phyloP scores from a whole-genome alignment of 2,329 filamentous ascomycete species.

The Aspergillus flavus region DNA sequence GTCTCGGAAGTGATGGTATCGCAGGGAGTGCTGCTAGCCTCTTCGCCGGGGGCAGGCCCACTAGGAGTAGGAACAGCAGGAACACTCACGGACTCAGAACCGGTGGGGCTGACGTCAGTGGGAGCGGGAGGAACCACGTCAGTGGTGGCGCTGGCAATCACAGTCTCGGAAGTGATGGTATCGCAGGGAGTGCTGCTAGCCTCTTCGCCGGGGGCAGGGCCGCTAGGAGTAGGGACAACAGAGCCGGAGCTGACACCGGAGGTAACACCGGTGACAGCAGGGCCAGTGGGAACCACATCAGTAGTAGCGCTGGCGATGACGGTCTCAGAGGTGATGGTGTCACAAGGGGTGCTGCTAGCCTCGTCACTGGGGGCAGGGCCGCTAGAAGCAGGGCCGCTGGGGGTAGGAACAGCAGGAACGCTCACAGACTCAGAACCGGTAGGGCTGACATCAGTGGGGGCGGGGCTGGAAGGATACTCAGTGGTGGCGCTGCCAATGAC shows the following conservation, averaged over 20 bases:
- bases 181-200: constrained; percentile 11
- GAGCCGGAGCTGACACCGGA: background rate
- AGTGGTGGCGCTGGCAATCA: constrained; percentile 11
- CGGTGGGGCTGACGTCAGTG: too few species aligned
- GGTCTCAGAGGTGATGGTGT: constrained; percentile 16
- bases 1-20: constrained; percentile 20
- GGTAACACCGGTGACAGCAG: background rate
- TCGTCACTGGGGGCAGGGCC: constrained; percentile 6
- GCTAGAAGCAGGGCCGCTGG: constrained; percentile 4
- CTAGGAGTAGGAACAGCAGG: constrained; percentile 7
- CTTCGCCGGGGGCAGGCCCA: constrained; percentile 17
- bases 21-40: constrained; percentile 20
- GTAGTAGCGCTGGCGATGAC: constrained; percentile 6
- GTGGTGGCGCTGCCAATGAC: constrained; percentile 7
- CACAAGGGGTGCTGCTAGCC: constrained; percentile 17
- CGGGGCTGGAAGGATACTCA: background rate
- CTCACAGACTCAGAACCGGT: constrained; percentile 4
- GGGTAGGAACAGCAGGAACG: constrained; percentile 9
- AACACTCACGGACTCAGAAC: too few species aligned
- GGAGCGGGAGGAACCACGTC: background rate
- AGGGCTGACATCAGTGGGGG: background rate
- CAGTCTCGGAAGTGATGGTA: constrained; percentile 14
- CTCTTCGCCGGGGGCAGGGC: constrained; percentile 3
- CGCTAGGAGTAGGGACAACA: constrained; percentile 9
- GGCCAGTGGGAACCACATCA: constrained; percentile 5